A percentile compares a stretch with the other conserved stretches of the same genome.
Conservation (phyloP, 345 rosid genomes). For the Linum lewisii region DNA sequence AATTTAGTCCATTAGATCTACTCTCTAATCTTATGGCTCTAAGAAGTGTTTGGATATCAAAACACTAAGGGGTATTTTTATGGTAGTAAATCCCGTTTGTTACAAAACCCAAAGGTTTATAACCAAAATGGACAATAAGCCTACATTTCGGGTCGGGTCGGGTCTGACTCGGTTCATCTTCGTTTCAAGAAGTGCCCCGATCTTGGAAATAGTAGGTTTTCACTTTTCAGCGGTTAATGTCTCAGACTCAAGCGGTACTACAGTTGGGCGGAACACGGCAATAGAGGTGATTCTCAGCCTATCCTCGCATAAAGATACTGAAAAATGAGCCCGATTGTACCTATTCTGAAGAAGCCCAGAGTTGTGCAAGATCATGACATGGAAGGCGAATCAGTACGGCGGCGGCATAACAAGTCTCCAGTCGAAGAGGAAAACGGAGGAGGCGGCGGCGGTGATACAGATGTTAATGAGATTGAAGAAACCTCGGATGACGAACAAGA, state of each 20-base stretch:
- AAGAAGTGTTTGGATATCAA: too few relatives aligned
- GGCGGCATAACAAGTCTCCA: conserved; percentile 9
- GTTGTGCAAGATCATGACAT: conserved; percentile 6
- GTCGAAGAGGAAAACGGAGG: conserved; percentile 17
- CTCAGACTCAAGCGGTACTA: not conserved
- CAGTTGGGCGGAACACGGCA: not conserved
- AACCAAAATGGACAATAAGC: too few relatives aligned
- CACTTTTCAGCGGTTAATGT: too few relatives aligned
- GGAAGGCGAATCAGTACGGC: not conserved
- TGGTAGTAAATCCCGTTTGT: too few relatives aligned
- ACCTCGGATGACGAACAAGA: conserved; percentile 33
- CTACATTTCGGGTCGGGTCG: too few relatives aligned
- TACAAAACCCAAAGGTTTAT: too few relatives aligned
- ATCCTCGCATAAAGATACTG: not conserved
- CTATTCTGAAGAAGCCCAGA: conserved; percentile 15
- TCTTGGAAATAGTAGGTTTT: too few relatives aligned
- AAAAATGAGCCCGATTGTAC: conserved; percentile 6
- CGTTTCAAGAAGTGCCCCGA: too few relatives aligned
- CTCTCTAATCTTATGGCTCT: too few relatives aligned
- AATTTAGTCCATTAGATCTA: too few relatives aligned
- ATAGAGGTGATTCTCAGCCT: not conserved
- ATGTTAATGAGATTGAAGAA: conserved; percentile 13
- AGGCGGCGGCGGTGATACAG: conserved; percentile 17
- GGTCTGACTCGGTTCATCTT: too few relatives aligned
- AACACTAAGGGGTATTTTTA: too few relatives aligned